Conservation (phyloP, 1,284 basidiomycete species). For the Cryptococcus wingfieldii region DNA sequence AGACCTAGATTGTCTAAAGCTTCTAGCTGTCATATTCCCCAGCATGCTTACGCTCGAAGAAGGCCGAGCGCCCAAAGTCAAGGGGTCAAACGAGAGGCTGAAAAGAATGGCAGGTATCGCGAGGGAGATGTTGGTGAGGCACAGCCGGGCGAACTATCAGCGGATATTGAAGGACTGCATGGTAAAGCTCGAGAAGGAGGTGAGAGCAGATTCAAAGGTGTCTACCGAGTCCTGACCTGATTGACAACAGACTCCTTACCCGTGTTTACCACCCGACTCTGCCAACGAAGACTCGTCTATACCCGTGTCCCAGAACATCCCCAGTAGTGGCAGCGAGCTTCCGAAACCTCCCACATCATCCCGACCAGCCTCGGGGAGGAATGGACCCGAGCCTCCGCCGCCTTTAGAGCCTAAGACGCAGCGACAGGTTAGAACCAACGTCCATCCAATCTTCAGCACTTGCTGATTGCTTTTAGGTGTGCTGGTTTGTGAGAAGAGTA, state of each 20-base stretch:
- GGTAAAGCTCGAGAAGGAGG: background rate
- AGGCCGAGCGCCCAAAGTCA: background rate
- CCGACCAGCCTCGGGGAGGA: too few relatives aligned
- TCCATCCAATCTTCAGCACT: background rate
- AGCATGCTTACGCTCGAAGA: constrained; percentile 9
- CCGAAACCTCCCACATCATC: too few relatives aligned
- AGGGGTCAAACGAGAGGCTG: constrained; percentile 7
- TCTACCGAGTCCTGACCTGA: too few relatives aligned
- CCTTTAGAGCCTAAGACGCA: constrained; percentile 13
- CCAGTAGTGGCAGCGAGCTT: background rate
- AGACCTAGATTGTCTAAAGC: constrained; percentile 8
- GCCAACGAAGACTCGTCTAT: too few relatives aligned
- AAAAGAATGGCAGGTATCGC: constrained; percentile 20
- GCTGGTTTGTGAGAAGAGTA: constrained; percentile 61
- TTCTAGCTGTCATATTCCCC: constrained; percentile 18
- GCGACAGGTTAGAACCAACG: constrained; percentile 50
- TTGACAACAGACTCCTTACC: too few relatives aligned
- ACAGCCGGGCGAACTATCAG: constrained; percentile 18
- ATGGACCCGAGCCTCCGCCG: background rate
- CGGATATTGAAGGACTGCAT: constrained; percentile 7
- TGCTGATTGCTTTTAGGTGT: constrained; percentile 55
- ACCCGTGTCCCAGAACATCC: background rate
- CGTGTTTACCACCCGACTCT: too few relatives aligned
- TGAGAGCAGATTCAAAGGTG: too few relatives aligned
- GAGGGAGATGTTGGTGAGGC: constrained; percentile 25